Percentiles rank a stretch among this genome's conserved stretches.
These are phyloP conservation scores for Calycina herbarum DNA, from an alignment of 2,329 filamentous ascomycete genomes.

Conservation along the genomic window DNA sequence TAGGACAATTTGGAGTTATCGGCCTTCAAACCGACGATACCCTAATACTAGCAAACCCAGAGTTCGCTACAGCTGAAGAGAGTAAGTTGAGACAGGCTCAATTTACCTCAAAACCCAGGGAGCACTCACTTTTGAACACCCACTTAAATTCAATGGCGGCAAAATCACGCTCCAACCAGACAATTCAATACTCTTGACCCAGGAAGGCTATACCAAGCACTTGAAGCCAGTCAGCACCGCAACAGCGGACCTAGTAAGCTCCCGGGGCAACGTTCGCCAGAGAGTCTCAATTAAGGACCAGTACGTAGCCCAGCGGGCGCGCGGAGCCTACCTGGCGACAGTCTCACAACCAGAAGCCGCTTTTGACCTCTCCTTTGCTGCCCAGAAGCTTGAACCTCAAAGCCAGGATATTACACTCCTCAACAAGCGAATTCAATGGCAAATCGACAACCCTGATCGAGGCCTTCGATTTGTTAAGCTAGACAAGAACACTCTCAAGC, in stretches of 20 bases:
- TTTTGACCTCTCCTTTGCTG: conserved; percentile 16
- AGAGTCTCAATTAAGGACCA: conserved; percentile 7
- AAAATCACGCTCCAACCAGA: not conserved
- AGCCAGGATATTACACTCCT: conserved; percentile 14
- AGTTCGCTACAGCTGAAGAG: conserved; percentile 12
- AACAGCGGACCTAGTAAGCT: not conserved
- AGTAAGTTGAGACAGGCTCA: conserved; percentile 12
- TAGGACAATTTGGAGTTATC: conserved; percentile 14
- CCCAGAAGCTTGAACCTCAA: not conserved
- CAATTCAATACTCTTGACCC: not conserved
- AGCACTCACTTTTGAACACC: not conserved
- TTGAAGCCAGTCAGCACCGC: not conserved
- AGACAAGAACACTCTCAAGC: conserved; percentile 9
- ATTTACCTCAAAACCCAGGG: conserved; percentile 15
- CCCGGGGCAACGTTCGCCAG: not conserved
- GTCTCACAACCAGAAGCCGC: too few species aligned
- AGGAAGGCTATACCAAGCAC: not conserved
- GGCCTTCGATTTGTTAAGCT: conserved; percentile 12
- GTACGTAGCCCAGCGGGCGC: conserved; percentile 14
- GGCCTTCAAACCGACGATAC: conserved; percentile 20
- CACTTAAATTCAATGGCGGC: not conserved
- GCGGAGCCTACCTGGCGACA: too few species aligned
- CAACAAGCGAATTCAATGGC: conserved; percentile 12
- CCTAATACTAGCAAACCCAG: conserved; percentile 13
- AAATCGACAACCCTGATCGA: conserved; percentile 12